phyloP scores from a whole-genome alignment of 164 flowering plant genomes.

The Vitis rupestris region DNA sequence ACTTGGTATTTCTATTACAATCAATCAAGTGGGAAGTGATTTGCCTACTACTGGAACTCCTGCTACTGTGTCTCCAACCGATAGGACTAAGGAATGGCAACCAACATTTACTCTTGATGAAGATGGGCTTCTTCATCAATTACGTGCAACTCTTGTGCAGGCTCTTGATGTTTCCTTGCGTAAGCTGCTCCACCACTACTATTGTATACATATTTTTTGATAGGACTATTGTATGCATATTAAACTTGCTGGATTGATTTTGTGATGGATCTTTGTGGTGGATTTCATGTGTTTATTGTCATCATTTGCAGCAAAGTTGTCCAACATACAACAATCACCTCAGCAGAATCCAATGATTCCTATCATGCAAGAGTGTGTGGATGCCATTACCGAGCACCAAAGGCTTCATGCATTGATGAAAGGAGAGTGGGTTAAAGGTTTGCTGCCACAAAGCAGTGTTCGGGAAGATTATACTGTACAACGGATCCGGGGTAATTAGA shows the following conservation, averaged over 20 bases:
- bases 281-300: conserved; percentile 8
- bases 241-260: neutral
- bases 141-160: conserved; percentile 78
- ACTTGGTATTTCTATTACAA: conserved; percentile 67
- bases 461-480: conserved; percentile 81
- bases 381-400: conserved; percentile 95
- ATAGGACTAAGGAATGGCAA: conserved; percentile 81
- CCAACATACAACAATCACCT: conserved; percentile 47
- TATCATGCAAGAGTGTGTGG: conserved; percentile 78
- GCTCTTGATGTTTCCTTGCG: conserved; percentile 62
- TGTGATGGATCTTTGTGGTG: neutral
- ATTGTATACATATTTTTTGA: neutral
- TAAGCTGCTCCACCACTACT: conserved; percentile 27
- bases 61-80: conserved; percentile 46
- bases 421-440: conserved; percentile 91
- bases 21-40: conserved; percentile 76
- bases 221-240: neutral
- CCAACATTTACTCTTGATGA: conserved; percentile 70
- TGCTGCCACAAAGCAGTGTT: conserved; percentile 86
- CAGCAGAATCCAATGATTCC: conserved; percentile 58
- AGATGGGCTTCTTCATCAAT: conserved; percentile 84
- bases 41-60: conserved; percentile 36
- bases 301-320: conserved; percentile 56
- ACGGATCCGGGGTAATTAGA: conserved; percentile 63
- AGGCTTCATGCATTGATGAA: conserved; percentile 82